These are phyloP conservation scores for Camellia sinensis DNA, from an alignment of 148 eudicot genomes.

Conservation along the genomic window DNA sequence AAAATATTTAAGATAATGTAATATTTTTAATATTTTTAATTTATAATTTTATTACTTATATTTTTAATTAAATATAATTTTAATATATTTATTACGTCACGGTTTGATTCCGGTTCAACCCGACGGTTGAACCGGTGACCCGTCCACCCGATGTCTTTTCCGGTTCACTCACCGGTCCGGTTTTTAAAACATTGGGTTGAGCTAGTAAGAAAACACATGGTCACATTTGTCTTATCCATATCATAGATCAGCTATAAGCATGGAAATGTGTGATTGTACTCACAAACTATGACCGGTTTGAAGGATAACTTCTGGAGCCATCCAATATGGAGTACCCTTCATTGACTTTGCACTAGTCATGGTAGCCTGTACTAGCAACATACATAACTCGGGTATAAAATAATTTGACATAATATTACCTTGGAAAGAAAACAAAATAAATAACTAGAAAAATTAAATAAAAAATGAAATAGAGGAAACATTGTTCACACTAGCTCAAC, in stretches of 20 bases:
- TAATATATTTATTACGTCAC: no score
- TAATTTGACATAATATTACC: background rate
- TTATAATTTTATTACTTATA: no score
- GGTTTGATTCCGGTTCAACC: no score
- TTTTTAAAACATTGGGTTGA: no score
- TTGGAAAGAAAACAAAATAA: constrained; percentile 7
- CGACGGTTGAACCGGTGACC: no score
- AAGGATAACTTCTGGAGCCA: constrained; percentile 99
- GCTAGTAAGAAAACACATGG: background rate
- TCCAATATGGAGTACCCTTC: constrained; percentile 99
- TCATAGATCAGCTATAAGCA: constrained; percentile 1
- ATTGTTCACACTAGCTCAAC: constrained; percentile 69
- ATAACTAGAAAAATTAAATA: background rate
- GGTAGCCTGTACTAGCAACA: constrained; percentile 57
- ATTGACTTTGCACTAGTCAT: constrained; percentile 97
- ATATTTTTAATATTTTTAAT: no score
- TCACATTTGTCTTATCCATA: no score
- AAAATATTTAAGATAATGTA: no score
- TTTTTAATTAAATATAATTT: no score
- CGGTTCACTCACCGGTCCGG: no score
- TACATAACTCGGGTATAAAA: constrained; percentile 3
- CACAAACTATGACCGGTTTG: constrained; percentile 95
- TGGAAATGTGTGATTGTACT: constrained; percentile 28
- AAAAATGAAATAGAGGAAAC: background rate
- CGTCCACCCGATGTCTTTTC: no score